These are phyloP conservation scores for Protomyces arabidopsidicola DNA, from an alignment of 1,139 yeast genomes.

Conservation along the genomic window DNA sequence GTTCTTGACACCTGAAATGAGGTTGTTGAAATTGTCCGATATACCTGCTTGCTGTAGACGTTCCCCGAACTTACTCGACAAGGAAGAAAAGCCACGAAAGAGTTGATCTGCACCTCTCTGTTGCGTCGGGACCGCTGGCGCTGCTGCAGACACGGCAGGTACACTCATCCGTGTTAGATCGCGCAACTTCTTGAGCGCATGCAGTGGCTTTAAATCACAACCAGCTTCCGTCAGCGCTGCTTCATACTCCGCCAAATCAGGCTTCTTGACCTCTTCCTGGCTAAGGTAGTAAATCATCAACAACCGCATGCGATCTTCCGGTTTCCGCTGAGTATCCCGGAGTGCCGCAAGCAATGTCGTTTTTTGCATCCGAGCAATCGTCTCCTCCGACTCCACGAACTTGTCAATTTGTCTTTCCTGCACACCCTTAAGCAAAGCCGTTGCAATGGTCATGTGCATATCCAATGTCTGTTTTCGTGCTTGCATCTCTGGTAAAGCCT, in stretches of 20 bases:
- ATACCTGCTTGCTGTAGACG: slow-evolving; percentile 49
- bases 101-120: slow-evolving; percentile 39
- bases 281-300: slow-evolving; percentile 66
- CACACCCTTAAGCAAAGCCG: slow-evolving; percentile 73
- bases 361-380: slow-evolving; percentile 46
- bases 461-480: slow-evolving; percentile 83
- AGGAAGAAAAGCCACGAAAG: slow-evolving; percentile 69
- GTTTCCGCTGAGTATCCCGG: slow-evolving; percentile 46
- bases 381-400: slow-evolving; percentile 88
- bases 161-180: slow-evolving; percentile 67
- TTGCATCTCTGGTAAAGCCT: slow-evolving; percentile 85
- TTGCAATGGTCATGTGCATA: slow-evolving; percentile 94
- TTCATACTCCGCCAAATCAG: slow-evolving; percentile 65
- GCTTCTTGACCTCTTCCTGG: slow-evolving; percentile 52
- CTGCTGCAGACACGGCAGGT: slow-evolving; percentile 41
- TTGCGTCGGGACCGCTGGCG: slow-evolving; percentile 35
- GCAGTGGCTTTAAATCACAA: slow-evolving; percentile 60
- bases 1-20: slow-evolving; percentile 82
- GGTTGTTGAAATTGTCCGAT: slow-evolving; percentile 85
- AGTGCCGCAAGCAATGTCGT: slow-evolving; percentile 45
- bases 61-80: slow-evolving; percentile 42
- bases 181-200: slow-evolving; percentile 68
- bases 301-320: slow-evolving; percentile 79
- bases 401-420: slow-evolving; percentile 83
- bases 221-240: slow-evolving; percentile 56